Base-by-base conservation (phyloP, 345 rosid species). In the Boechera retrofracta region DNA sequence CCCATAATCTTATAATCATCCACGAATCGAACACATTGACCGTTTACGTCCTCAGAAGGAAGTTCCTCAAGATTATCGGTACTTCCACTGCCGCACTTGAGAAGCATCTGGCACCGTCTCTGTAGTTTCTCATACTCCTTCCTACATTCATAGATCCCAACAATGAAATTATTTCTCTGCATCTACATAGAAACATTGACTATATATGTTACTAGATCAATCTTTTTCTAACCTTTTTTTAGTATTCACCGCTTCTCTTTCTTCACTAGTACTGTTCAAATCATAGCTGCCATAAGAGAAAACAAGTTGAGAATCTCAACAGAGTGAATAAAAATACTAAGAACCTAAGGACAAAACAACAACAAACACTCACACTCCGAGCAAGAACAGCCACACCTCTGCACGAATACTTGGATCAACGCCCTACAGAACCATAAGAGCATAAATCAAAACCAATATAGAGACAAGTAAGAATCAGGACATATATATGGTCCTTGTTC, bases 351-450 rank as follows among this genome's bases (percentile, higher is more conserved):
- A 66, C 29, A 12, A 28, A 28, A 72, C 32, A 39, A 28, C 13
- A 61, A 39, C 5, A 76, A 74, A 64, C 63, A 76, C 99, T 91
- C 85, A 96, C 99, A 96, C 97, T 81, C 98, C 98, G 33, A 96
- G 97, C 28, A 96, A 94, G 81, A 93, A 96, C 5, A 97, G 92
- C 99, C 99, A 96, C 65, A 93, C 98, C 80, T 93, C 92, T 52
- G 87, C 82, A 77, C 98, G 89, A 66, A 96, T 87, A 82, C 82
- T 86, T 31, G 98, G 97, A 87, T 96, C 89, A 65, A 93, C 87
- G 44, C 99, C 99, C 99, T 96, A 63, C 74, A 87, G 10, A 72
- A 83, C 3, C 24, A 35, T 57, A 35, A 41, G 64, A 71, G 56
- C 42, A 57, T 59, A 55, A 42, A 36, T 13, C 36, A 33, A 67